Evolutionary conservation across 257 asterid species (phyloP).

Genomic region (Gentiana macrophylla): DNA sequence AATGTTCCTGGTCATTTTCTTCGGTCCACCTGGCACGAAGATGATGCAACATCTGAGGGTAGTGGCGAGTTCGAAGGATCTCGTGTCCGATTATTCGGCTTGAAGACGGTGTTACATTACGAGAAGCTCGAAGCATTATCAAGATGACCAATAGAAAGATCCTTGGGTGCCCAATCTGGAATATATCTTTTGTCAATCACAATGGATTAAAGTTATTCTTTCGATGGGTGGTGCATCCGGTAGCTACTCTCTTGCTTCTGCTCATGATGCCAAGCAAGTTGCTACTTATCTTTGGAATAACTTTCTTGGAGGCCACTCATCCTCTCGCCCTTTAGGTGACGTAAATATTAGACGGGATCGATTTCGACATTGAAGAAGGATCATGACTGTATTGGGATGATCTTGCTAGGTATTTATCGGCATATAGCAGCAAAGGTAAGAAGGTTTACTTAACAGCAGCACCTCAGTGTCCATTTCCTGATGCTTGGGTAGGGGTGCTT

Average conservation of each 20-base stretch:
- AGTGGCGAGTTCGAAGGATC: conserved; percentile 31
- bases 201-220: conserved; percentile 31
- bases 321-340: conserved; percentile 28
- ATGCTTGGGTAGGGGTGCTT: conserved; percentile 19
- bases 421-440: conserved; percentile 25
- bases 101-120: conserved; percentile 67
- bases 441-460: conserved; percentile 26
- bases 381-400: conserved; percentile 37
- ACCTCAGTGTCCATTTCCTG: too few species aligned
- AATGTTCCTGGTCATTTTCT: conserved; percentile 40
- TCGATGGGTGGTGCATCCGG: conserved; percentile 34
- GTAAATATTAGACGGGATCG: conserved; percentile 37
- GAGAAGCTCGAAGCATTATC: conserved; percentile 31
- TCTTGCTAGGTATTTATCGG: conserved; percentile 19
- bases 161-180: conserved; percentile 72
- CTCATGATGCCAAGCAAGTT: conserved; percentile 28
- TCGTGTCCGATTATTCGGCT: conserved; percentile 73
- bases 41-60: conserved; percentile 29
- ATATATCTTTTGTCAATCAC: conserved; percentile 33
- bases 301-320: conserved; percentile 27
- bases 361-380: conserved; percentile 38
- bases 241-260: conserved; percentile 26
- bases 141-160: conserved; percentile 18
- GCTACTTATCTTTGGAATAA: conserved; percentile 39
- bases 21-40: conserved; percentile 49